These are phyloP conservation scores for Stagonosporopsis cucurbitacearum DNA, from an alignment of 2,329 filamentous ascomycete genomes.

Conservation along the genomic window DNA sequence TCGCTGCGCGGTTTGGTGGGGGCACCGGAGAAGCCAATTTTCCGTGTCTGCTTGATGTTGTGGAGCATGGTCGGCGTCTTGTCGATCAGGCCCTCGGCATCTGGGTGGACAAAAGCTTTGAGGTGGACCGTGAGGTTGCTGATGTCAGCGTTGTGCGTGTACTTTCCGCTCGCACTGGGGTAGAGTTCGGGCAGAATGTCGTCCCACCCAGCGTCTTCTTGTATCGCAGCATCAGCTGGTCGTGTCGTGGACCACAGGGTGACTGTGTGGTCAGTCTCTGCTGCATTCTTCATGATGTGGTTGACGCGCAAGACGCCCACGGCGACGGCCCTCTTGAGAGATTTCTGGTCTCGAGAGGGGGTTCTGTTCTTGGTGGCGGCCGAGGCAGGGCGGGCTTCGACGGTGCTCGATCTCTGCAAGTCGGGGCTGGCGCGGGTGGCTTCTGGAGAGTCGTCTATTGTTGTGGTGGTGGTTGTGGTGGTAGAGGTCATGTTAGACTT, in stretches of 20 bases:
- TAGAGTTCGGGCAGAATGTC: constrained; percentile 69
- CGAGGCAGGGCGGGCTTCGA: constrained; percentile 39
- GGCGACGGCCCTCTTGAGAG: constrained; percentile 72
- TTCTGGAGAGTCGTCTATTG: constrained; percentile 26
- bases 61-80: constrained; percentile 87
- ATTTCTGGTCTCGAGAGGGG: constrained; percentile 54
- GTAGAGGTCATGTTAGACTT: neutral
- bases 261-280: constrained; percentile 77
- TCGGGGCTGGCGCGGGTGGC: constrained; percentile 34
- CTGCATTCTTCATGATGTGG: constrained; percentile 71
- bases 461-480: constrained; percentile 3
- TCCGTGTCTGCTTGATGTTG: constrained; percentile 78
- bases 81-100: constrained; percentile 81
- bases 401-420: constrained; percentile 27
- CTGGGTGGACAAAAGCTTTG: constrained; percentile 76
- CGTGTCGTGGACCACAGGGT: constrained; percentile 74
- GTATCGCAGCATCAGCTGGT: constrained; percentile 43
- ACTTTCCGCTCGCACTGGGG: constrained; percentile 74
- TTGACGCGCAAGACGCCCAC: constrained; percentile 81
- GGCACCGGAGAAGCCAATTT: constrained; percentile 92
- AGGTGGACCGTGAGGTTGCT: constrained; percentile 82
- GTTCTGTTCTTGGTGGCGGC: constrained; percentile 37
- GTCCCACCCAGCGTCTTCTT: constrained; percentile 72
- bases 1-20: constrained; percentile 89
- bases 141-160: constrained; percentile 73